Evolutionary conservation across 257 asterid species (phyloP).

Genomic region (Echites panduratus): DNA sequence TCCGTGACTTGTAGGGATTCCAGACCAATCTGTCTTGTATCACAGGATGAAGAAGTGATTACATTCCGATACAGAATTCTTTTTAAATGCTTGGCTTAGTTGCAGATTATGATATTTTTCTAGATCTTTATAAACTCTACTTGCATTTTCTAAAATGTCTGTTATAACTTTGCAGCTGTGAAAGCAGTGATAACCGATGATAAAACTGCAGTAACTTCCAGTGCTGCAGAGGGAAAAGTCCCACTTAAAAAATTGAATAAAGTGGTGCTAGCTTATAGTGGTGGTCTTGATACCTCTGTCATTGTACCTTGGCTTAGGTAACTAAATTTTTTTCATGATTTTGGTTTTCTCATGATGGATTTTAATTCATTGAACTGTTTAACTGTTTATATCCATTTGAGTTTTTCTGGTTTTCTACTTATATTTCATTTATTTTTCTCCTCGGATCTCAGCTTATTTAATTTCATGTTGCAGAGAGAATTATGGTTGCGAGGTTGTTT

Average conservation of each 20-base stretch:
- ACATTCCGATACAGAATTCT: not conserved
- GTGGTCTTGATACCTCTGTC: slow-evolving; percentile 96
- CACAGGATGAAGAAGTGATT: not conserved
- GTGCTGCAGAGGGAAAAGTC: slow-evolving; percentile 33
- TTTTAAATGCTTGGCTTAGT: not conserved
- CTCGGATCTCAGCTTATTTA: not conserved
- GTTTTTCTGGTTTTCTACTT: not conserved
- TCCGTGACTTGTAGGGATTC: too few species aligned
- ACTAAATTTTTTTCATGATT: slow-evolving; percentile 5
- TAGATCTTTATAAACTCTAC: not conserved
- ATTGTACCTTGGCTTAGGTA: slow-evolving; percentile 99
- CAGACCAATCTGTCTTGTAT: too few species aligned
- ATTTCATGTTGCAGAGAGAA: slow-evolving; percentile 59
- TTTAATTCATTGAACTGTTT: not conserved
- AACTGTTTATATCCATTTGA: not conserved
- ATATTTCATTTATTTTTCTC: not conserved
- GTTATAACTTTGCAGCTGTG: slow-evolving; percentile 38
- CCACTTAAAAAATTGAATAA: slow-evolving; percentile 61
- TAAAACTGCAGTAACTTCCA: slow-evolving; percentile 41
- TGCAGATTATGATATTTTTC: not conserved
- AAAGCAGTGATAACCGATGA: slow-evolving; percentile 61
- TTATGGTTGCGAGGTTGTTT: slow-evolving; percentile 90
- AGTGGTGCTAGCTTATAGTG: slow-evolving; percentile 94
- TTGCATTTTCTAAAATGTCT: not conserved
- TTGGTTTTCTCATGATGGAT: not conserved